These are phyloP conservation scores for Cutaneotrichosporon daszewskae DNA, from an alignment of 1,284 basidiomycete genomes.

Conservation along the genomic window DNA sequence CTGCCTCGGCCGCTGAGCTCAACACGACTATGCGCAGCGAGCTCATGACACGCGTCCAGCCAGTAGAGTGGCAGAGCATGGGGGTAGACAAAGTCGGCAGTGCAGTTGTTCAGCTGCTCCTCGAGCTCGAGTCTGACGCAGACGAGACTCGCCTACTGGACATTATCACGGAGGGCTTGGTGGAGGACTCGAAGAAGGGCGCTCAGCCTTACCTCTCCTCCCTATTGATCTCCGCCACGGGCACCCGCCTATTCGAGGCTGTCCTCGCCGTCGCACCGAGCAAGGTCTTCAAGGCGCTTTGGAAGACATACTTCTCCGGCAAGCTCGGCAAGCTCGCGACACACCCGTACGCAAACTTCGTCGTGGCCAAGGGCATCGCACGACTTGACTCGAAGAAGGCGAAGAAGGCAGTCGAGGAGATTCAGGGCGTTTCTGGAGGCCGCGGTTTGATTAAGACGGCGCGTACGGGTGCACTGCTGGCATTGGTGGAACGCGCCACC, in stretches of 20 bases:
- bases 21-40: constrained; percentile 51
- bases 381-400: constrained; percentile 58
- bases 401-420: constrained; percentile 56
- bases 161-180: constrained; percentile 68
- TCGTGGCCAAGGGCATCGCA: constrained; percentile 69
- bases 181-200: constrained; percentile 52
- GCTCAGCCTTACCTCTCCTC: constrained; percentile 54
- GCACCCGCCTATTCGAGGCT: constrained; percentile 79
- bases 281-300: constrained; percentile 61
- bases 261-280: constrained; percentile 61
- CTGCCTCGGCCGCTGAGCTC: constrained; percentile 29
- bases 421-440: constrained; percentile 53
- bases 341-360: constrained; percentile 89
- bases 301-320: constrained; percentile 67
- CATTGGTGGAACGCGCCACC: constrained; percentile 63
- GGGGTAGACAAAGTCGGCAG: constrained; percentile 76
- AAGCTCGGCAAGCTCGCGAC: constrained; percentile 65
- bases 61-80: constrained; percentile 72
- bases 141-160: constrained; percentile 72
- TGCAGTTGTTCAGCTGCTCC: constrained; percentile 71
- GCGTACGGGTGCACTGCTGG: constrained; percentile 63
- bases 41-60: constrained; percentile 56
- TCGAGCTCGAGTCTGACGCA: constrained; percentile 69
- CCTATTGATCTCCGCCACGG: constrained; percentile 72
- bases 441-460: constrained; percentile 54